These are phyloP conservation scores for Pyrenophora graminea DNA, from an alignment of 2,329 filamentous ascomycete species.

Conservation along the genomic window DNA sequence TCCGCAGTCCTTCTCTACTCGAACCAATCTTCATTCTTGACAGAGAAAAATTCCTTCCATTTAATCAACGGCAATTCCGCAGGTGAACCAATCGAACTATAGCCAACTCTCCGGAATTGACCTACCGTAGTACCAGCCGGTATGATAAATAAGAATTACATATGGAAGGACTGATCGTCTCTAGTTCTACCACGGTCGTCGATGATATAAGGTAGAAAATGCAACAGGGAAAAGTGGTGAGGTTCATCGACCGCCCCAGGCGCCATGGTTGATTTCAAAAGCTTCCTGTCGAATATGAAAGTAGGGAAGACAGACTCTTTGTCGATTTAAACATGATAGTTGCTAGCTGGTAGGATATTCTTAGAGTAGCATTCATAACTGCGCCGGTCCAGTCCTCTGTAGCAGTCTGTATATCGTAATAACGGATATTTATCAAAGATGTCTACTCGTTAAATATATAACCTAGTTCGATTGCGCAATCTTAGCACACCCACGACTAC, in stretches of 20 bases:
- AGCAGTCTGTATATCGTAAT: not conserved
- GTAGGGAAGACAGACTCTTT: too few relatives aligned
- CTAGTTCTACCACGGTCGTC: too few relatives aligned
- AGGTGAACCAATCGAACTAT: not conserved
- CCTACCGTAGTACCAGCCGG: not conserved
- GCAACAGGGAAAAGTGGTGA: too few relatives aligned
- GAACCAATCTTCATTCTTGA: not conserved
- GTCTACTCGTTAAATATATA: not conserved
- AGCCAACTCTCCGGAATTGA: not conserved
- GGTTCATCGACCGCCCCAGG: too few relatives aligned
- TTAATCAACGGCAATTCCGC: not conserved
- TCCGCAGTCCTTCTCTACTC: not conserved
- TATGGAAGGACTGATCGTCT: too few relatives aligned
- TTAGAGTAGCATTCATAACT: not conserved
- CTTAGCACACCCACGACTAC: not conserved
- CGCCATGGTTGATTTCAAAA: too few relatives aligned
- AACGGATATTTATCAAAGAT: not conserved
- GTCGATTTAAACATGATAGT: not conserved
- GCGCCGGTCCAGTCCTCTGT: not conserved
- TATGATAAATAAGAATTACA: too few relatives aligned
- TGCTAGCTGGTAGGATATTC: not conserved
- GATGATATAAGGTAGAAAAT: too few relatives aligned
- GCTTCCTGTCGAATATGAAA: too few relatives aligned
- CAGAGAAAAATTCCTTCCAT: not conserved
- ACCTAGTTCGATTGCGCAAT: not conserved